Evolutionary conservation across 768 basidiomycete genomes (phyloP), one percentile per base, ranked within the genome.

Genomic region (Boletus tylopilopsis): DNA sequence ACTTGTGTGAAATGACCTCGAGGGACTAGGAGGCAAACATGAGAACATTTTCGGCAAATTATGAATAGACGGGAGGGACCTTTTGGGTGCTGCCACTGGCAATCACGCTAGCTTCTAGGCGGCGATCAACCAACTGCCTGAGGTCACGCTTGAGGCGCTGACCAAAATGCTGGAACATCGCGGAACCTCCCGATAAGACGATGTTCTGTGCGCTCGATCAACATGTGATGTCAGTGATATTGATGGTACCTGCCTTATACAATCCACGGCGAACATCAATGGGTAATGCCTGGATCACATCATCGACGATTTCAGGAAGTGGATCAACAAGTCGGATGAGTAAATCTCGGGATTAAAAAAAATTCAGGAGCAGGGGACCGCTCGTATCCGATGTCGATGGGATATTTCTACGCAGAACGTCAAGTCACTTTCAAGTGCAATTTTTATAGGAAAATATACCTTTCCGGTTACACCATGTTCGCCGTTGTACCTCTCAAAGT

Each of bases 331-430:
- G 68, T 98, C 95, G 34, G 92, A 94, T 0, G 94, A 96, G 69
- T 89, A 90, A 58, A 99, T 97, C 69, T 99, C 95, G 13, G 96
- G 96, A 73, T 98, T 98, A 80, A 97, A 98, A 76, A 98, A 98
- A 62, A 98, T 96, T 98, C 96, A 6, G 96, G 94, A 6, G 95
- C 96, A 45, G 98, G 84, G 81, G 98, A 99, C 22, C 96, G 92
- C 69, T 98, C 96, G 70, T 97, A 98, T 18, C 96, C 96, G 50
- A 99, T 84, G 61, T 99, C 95, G 41, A 98, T 74, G 18, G 78
- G 69, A 73, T 99, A 97, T 88, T 93, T 90, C 94, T 94, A 49
- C 23, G 21, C 27, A 34, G 32, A 21, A 18, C 2, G 9, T 35
- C 58, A 30, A 53, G 53, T 58, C n/a, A 52, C n/a, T n/a, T 42